Conservation (phyloP, 2,329 filamentous ascomycete genomes). For the Talaromyces sp. region DNA sequence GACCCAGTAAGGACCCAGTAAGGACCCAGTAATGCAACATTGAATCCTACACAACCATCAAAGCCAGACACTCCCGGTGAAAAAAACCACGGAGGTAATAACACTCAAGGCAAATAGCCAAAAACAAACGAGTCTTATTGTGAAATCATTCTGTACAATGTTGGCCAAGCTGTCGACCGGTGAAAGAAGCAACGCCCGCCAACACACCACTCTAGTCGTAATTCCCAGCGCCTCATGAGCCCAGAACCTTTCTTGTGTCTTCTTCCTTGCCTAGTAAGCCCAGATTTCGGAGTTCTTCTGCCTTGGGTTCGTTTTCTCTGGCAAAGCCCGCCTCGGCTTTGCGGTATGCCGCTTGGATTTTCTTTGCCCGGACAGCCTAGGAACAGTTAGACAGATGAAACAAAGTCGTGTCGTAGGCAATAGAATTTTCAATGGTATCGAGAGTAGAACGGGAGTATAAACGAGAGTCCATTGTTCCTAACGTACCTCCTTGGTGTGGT, state of each 20-base stretch:
- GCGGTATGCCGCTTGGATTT: conserved; percentile 79
- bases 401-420: no score
- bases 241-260: conserved; percentile 60
- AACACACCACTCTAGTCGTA: neutral
- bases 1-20: neutral
- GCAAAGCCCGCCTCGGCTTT: conserved; percentile 70
- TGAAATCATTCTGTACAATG: conserved; percentile 13
- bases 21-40: neutral
- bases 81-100: neutral
- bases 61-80: neutral
- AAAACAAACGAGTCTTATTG: conserved; percentile 4
- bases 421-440: neutral
- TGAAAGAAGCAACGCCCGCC: conserved; percentile 4
- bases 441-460: neutral
- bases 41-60: neutral
- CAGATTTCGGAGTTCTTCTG: conserved; percentile 81
- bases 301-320: conserved; percentile 74
- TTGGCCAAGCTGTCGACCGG: conserved; percentile 7
- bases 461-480: neutral
- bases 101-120: neutral
- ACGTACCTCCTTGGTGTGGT: conserved; percentile 96
- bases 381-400: neutral
- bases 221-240: conserved; percentile 8
- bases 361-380: conserved; percentile 71
- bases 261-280: conserved; percentile 81